Percentiles rank a stretch among this genome's conserved stretches.
phyloP scores from a whole-genome alignment of 176 grass and related monocot genomes.

The Oryza glumipatula region DNA sequence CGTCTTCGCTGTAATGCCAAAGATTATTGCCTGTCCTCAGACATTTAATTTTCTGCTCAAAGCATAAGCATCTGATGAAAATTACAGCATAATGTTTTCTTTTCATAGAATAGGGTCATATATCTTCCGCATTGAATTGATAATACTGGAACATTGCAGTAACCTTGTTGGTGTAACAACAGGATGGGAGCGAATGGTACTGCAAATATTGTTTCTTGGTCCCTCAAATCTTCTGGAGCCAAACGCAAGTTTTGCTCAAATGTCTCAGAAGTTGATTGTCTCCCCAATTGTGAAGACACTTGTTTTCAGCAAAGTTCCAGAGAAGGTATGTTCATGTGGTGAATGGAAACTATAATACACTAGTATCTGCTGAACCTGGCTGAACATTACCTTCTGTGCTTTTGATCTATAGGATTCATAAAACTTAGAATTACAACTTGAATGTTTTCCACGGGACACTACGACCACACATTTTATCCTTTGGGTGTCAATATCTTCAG shows the following conservation, averaged over 20 bases:
- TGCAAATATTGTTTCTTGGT: slow-evolving; percentile 94
- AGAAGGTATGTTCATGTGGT: slow-evolving; percentile 62
- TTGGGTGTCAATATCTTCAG: neutral
- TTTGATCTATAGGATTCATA: neutral
- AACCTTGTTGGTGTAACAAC: slow-evolving; percentile 27
- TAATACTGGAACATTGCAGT: neutral
- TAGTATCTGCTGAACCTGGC: neutral
- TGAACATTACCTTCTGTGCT: neutral
- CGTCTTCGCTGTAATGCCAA: neutral
- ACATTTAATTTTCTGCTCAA: slow-evolving; percentile 19
- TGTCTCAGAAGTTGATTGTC: slow-evolving; percentile 91
- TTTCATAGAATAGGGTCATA: neutral
- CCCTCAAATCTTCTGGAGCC: slow-evolving; percentile 95
- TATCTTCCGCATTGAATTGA: neutral
- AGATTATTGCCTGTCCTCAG: neutral
- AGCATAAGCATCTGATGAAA: neutral
- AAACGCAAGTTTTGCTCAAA: slow-evolving; percentile 82
- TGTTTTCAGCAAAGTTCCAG: slow-evolving; percentile 96
- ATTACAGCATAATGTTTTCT: neutral
- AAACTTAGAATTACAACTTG: neutral
- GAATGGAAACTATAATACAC: neutral
- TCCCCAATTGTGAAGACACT: slow-evolving; percentile 98
- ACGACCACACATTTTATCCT: neutral
- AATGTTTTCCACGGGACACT: neutral
- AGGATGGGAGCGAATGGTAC: slow-evolving; percentile 98